Percentiles rank a stretch among this genome's conserved stretches.
Conservation (phyloP, 2,329 filamentous ascomycete genomes). For the Penicillium oxalicum region DNA sequence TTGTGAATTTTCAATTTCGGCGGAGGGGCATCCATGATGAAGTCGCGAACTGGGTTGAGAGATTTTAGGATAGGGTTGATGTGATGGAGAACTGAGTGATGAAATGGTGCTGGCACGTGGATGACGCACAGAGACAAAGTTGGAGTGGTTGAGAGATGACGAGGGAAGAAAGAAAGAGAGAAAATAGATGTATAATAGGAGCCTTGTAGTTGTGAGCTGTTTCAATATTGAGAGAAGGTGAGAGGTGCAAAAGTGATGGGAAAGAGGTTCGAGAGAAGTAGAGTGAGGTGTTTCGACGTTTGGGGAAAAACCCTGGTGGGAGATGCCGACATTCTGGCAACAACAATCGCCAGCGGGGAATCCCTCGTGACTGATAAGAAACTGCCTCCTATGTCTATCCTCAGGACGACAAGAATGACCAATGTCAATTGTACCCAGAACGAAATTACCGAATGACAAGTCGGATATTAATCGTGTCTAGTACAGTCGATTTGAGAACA, state of each 20-base stretch:
- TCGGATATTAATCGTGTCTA: no score
- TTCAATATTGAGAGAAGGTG: neutral
- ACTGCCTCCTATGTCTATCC: no score
- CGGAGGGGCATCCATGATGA: neutral
- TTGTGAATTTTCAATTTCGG: neutral
- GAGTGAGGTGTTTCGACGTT: neutral
- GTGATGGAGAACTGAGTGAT: neutral
- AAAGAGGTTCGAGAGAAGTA: neutral
- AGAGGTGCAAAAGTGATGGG: neutral
- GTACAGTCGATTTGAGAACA: no score
- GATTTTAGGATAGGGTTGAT: no score
- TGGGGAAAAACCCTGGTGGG: neutral
- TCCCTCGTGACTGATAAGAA: no score
- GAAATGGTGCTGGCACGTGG: neutral
- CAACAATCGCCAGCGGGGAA: no score
- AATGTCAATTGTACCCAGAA: no score
- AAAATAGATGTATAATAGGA: neutral
- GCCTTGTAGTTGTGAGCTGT: neutral
- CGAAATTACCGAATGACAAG: no score
- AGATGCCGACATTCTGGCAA: neutral
- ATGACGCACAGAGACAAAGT: neutral
- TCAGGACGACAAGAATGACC: no score
- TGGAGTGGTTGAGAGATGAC: neutral
- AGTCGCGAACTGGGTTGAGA: no score
- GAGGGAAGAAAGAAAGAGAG: neutral